Base-by-base conservation (phyloP, 2,329 filamentous ascomycete genomes). In the Botrytis cinerea region DNA sequence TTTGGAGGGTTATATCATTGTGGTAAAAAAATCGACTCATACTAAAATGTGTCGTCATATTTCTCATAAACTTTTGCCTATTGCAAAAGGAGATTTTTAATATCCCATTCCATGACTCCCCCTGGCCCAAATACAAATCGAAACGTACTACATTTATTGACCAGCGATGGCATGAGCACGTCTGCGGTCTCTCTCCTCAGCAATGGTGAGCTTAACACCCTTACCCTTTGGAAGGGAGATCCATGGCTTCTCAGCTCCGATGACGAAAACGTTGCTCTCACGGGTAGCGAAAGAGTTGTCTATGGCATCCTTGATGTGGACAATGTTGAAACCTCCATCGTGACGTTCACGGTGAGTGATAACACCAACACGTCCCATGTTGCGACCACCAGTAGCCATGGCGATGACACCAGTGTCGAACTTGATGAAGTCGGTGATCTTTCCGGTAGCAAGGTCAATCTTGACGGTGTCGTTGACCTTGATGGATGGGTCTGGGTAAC, bases 401-500 rank as follows among this genome's bases (percentile, higher is more conserved):
- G 93, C 94, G 82, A 99, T 94, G 84, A 94, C 92, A 87, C 95
- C 96, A 83, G 95, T 98, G 86, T 99, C 96, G 88, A 99, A 99
- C 87, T 92, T 93, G 90, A 98, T 94, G 88, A 93, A 98, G 87
- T 99, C 96, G 81, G 89, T 87, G 88, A 99, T 97, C 92, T 98
- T 99, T 89, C 96, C 96, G 79, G 94, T 97, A 83, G 92, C 87
- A 75, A 99, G 89, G 83, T 99, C 93, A 82, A 99, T 95, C 94
- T 99, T 99, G 87, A 99, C 95, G 75, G 96, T 98, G 89, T 99
- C 96, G 90, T 99, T 98, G 89, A 99, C 96, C 91, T 97, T 97
- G 91, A 99, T 97, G 81, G 91, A 84, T 78, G 96, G 96, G 87
- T 99, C 96, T 81, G 96, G 96, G 92, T 98, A 99, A 84, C 96